Evolutionary conservation across 306 rosid species (phyloP).

Genomic region (Vachellia collinsii): DNA sequence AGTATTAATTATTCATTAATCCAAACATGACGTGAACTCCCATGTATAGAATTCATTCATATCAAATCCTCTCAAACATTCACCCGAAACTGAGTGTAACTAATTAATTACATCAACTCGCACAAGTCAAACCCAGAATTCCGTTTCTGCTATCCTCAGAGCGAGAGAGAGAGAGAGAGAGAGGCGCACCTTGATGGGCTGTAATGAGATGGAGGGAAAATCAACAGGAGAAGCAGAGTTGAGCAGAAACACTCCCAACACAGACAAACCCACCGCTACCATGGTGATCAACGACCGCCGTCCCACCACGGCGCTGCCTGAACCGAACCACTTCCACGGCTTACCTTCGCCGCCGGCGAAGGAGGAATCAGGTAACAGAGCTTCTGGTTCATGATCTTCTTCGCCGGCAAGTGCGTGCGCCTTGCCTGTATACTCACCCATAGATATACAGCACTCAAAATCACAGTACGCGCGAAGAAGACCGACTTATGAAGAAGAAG

Average conservation of each 20-base stretch:
- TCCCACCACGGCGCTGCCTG: background rate
- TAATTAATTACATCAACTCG: background rate
- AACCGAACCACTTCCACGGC: background rate
- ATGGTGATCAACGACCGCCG: background rate
- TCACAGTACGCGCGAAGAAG: background rate
- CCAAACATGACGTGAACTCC: background rate
- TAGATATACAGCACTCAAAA: background rate
- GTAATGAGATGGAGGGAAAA: background rate
- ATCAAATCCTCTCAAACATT: background rate
- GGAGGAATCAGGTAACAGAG: background rate
- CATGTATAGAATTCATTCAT: background rate
- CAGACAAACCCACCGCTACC: slow-evolving; percentile 17
- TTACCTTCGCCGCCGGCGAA: background rate
- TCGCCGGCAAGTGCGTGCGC: background rate
- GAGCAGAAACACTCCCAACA: slow-evolving; percentile 4
- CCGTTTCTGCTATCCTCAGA: too few species aligned
- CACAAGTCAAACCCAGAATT: background rate
- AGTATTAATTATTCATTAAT: background rate
- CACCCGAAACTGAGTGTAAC: background rate
- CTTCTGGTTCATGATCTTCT: background rate
- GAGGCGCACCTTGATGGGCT: background rate
- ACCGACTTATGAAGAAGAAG: background rate
- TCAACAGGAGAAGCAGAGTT: slow-evolving; percentile 22
- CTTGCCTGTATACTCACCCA: background rate
- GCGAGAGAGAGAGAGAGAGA: background rate